Base-by-base conservation (phyloP, 139 green algal genomes). In the Pseudopediastrum boryanum region DNA sequence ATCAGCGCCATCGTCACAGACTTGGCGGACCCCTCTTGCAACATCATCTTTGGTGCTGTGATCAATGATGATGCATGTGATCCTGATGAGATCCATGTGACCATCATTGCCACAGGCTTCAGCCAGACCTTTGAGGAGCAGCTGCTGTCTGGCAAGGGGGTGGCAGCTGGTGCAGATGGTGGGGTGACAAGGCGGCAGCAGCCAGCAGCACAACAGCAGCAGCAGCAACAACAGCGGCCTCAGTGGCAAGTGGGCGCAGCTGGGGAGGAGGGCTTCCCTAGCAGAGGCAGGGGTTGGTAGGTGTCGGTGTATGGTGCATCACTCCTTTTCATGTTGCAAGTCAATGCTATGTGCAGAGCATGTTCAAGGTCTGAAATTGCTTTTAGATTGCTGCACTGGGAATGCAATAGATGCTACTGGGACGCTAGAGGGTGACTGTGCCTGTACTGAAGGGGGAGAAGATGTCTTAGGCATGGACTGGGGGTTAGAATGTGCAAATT, bases 11-110 rank as follows among this genome's bases (percentile, higher is more conserved):
- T 98, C 25, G 93, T 99, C 9, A 97, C 93, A 19, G 70, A 43
- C 21, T 85, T 99, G 39, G 96, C 96, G 10, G 96, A 98, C 87
- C 94, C 94, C n/a, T 83, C 67, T 12, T 94, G 93, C 82, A 99
- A 98, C 92, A 93, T 99, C 83, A 99, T 99, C 81, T 99, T 99
- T 82, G 96, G 96, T 25, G 94, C 96, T 1, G 94, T 81, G 25
- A 70, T 75, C 9, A n/a, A n/a, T n/a, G 63, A 81, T 39, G 61
- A 73, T 7, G 51, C 21, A 31, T 80, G 50, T 38, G n/a, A 23
- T 1, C 36, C 50, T 5, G 71, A 78, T 2, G 71, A 78, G 54
- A 56, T 78, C 51, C 83, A 90, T 75, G 89, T 94, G 51, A 98
- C 94, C 65, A 94, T 97, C 83, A 96, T 97, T 27, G 94, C 94